Evolutionary conservation across 176 grass and related monocot species (phyloP), one percentile per base, ranked within the genome.

Genomic region (Puya raimondii): DNA sequence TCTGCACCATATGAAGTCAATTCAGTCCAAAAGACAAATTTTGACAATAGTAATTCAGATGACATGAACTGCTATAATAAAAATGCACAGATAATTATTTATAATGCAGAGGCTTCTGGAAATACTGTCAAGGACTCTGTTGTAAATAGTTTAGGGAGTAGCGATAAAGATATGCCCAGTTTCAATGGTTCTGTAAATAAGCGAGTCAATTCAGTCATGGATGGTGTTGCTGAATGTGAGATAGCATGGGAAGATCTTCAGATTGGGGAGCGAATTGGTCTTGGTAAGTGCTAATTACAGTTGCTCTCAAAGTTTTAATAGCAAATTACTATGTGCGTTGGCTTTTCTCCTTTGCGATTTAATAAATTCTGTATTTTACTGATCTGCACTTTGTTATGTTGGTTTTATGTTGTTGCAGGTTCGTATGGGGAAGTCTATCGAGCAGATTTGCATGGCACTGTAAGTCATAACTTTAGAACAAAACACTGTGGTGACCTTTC

Each of bases 211-310:
- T 83, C 86, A 71, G 70, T 84, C 78, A 84, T 97, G 49, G 86
- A 92, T 74, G 80, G 81, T 17, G 77, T 87, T 73, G 82, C 81
- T 50, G 94, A 99, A 74, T 77, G 65, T 56, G 90, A 86, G 83
- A 99, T 99, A 86, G 87, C 82, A 48, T 99, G 94, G 94, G 94
- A 99, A 50, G 90, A 99, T 88, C 89, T 99, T 85, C 77, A 87
- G 54, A 72, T 93, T 78, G 94, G 90, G 69, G 90, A 99, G 17
- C 86, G 94, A 17, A 99, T 99, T 86, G 94, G 94, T 80, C 78
- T 99, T 69, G 94, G 94, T 99, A 86, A 67, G 72, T 74, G 47
- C 51, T 68, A 33, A 58, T 20, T 78, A 20, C 33, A 42, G 33
- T 6, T 6, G 33, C 4, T 42, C 33, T 61, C 10, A 61, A 61